Conservation (phyloP, 306 rosid genomes). For the Begonia loranthoides region DNA sequence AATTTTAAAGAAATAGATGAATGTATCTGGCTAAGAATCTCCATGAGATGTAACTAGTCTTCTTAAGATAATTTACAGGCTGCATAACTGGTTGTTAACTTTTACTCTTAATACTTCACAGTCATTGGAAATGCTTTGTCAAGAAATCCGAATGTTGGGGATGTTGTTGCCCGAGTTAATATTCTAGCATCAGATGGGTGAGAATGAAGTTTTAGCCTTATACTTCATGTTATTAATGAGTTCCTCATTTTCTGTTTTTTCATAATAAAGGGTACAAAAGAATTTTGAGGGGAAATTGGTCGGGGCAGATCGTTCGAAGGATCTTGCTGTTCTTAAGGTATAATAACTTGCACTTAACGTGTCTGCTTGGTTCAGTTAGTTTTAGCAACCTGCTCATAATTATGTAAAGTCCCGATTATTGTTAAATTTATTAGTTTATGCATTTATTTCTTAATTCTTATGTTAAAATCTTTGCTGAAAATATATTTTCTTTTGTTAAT, state of each 20-base stretch:
- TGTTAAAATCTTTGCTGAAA: no score
- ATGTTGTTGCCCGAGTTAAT: constrained; percentile 90
- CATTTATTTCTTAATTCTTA: neutral
- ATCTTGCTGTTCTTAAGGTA: constrained; percentile 89
- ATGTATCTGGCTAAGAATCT: no score
- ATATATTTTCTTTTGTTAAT: no score
- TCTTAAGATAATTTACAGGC: neutral
- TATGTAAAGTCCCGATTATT: neutral
- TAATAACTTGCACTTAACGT: neutral
- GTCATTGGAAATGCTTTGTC: constrained; percentile 90
- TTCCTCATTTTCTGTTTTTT: constrained; percentile 12
- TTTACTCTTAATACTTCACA: constrained; percentile 22
- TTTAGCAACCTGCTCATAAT: neutral
- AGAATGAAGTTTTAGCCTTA: constrained; percentile 18
- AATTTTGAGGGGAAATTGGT: constrained; percentile 85
- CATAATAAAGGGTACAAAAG: constrained; percentile 49
- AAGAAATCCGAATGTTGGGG: constrained; percentile 66
- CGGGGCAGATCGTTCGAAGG: constrained; percentile 96
- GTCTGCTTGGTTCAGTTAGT: no score
- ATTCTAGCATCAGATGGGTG: constrained; percentile 81
- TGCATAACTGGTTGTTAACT: neutral
- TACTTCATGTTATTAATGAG: neutral
- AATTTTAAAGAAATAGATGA: constrained; percentile 3
- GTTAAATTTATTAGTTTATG: neutral
- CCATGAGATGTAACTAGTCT: neutral